These are phyloP conservation scores for Calonectria ilicicola DNA, from an alignment of 2,329 filamentous ascomycete genomes.

Conservation along the genomic window DNA sequence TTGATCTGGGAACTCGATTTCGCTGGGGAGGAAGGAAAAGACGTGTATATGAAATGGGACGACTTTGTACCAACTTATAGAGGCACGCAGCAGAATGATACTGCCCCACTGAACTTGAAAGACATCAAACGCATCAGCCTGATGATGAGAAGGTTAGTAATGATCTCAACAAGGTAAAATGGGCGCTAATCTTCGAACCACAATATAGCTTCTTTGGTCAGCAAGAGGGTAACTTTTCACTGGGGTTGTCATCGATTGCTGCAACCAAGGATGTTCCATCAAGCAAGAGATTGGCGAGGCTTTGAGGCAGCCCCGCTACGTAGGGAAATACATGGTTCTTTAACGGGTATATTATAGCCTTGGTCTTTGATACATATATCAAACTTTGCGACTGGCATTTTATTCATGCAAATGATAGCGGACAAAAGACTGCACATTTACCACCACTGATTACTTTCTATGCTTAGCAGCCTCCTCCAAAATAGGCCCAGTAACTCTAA, in stretches of 20 bases:
- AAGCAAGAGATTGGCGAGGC: not conserved
- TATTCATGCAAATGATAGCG: no score
- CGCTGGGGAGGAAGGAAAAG: not conserved
- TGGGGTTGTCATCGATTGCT: not conserved
- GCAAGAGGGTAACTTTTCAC: not conserved
- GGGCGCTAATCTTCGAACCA: not conserved
- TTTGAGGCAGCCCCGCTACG: not conserved
- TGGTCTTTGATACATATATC: not conserved
- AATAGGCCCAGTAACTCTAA: no score
- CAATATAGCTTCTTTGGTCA: not conserved
- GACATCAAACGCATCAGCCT: not conserved
- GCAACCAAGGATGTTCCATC: not conserved
- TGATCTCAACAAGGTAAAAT: not conserved
- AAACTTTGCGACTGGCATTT: not conserved
- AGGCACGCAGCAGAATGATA: not conserved
- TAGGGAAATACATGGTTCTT: not conserved
- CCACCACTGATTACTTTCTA: no score
- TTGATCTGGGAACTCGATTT: not conserved
- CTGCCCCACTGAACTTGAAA: not conserved
- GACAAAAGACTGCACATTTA: no score
- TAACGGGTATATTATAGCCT: no score
- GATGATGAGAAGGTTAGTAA: constrained; percentile 5
- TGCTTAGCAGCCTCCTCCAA: no score
- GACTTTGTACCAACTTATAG: not conserved
- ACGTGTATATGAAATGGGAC: constrained; percentile 1